Evolutionary conservation across 306 rosid genomes (phyloP), one percentile per base, ranked within the genome.

Genomic region (Macrotyloma uniflorum): DNA sequence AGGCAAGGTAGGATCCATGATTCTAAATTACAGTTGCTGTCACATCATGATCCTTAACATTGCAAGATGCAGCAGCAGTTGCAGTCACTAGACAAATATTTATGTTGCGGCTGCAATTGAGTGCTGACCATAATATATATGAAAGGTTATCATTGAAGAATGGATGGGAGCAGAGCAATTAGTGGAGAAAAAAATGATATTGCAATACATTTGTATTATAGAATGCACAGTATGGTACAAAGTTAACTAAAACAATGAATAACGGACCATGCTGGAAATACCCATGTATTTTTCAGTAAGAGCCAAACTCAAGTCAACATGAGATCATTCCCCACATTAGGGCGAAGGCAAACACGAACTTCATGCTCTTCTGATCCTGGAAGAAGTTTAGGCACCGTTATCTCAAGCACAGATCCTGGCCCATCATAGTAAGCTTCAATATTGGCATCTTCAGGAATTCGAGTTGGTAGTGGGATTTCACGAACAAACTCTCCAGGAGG

Each of bases 331-430:
- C 77, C 89, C 79, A 87, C 90, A 43, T 77, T 69, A 49, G 90
- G 83, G 54, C 92, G 89, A 53, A 80, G 87, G 64, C 92, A 86
- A 20, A 89, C 89, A 15, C 83, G 89, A 49, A 89, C 92, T 70
- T 89, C 92, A 26, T 86, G 92, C 73, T 89, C 92, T 83, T 89
- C 90, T 7, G 92, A 82, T 50, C 90, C 92, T 18, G 16, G 82
- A 5, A 46, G 84, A 49, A 76, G 87, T 86, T 85, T 89, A 24
- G 92, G 92, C 72, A 89, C 92, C 51, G 76, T 78, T 35, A 89
- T 80, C 87, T 89, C 92, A 1, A 89, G 92, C 79, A 79, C 81
- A 0, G 92, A 84, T 78, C 90, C 92, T 15, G 90, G 85, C 79
- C 73, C 92, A 46, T 89, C 90, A 18, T 85, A 86, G 67, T 84